Evolutionary conservation across 176 grass and related monocot species (phyloP), one percentile per base, ranked within the genome.

Genomic region (Oryza australiensis): DNA sequence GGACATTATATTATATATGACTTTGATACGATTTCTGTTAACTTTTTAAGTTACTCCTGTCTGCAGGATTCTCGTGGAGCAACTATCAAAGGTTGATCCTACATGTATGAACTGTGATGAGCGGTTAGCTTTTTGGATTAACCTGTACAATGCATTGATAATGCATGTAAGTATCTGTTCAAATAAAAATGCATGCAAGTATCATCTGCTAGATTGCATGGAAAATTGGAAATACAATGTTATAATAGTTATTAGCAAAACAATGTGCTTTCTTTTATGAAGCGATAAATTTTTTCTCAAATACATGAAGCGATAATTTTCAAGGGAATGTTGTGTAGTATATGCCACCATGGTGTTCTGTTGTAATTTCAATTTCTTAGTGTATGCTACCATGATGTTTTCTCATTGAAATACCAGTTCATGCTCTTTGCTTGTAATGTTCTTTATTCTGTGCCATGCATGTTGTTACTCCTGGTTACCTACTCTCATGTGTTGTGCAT

Each of bases 91-190:
- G 24, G 77, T 99, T 65, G 87, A 99, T 63, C 93, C 91, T 42
- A 80, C 76, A 78, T 38, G 35, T 84, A 80, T 98, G 90, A 90
- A 40, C 64, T 70, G 69, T 81, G 85, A 87, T 70, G 85, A 93
- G 77, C 92, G 79, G 73, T 70, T 98, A 55, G 96, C 96, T 49
- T 98, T 98, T 86, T 98, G 96, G 96, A 93, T 98, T 72, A 98
- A 98, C 73, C 42, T 98, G 18, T 98, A 95, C 73, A 98, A 98
- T 91, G 87, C 96, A 22, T 90, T 95, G 35, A 92, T 99, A 86
- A 99, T 99, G 97, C 97, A 99, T 90, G 97, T 99, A 77, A 75
- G 97, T 83, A 68, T 12, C 49, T 0, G 18, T 55, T 55, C 18
- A 55, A 55, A 55, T 22, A 55, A 55, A 55, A 87, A 99, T 99